Percentiles rank a stretch among this genome's conserved stretches.
Evolutionary conservation across 1,284 basidiomycete genomes (phyloP).

Genomic region (Ustanciosporium gigantosporum): DNA sequence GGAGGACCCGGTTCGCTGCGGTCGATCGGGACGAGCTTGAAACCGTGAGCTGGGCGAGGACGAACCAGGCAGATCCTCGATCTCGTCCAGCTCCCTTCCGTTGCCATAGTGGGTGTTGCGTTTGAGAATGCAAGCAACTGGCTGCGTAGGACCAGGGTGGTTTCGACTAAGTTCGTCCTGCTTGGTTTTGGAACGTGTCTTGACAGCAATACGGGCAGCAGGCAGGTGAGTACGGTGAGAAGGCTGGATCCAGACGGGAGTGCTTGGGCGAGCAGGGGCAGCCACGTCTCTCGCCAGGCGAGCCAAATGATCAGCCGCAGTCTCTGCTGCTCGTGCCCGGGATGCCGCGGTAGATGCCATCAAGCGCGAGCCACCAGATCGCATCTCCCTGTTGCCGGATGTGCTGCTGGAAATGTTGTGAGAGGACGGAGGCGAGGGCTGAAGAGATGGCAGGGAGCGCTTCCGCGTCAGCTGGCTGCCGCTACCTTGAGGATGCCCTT

Average conservation of each 20-base stretch:
- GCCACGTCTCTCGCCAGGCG: constrained; percentile 12
- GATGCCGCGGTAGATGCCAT: constrained; percentile 44
- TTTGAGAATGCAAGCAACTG: constrained; percentile 69
- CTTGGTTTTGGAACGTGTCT: constrained; percentile 10
- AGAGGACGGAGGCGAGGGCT: constrained; percentile 12
- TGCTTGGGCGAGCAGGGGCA: constrained; percentile 31
- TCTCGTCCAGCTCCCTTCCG: constrained; percentile 85
- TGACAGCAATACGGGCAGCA: constrained; percentile 20
- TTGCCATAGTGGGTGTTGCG: constrained; percentile 83
- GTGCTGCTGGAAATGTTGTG: neutral
- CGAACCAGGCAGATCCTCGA: constrained; percentile 81
- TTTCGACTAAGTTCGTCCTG: constrained; percentile 6
- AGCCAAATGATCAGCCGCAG: constrained; percentile 26
- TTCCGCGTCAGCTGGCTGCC: constrained; percentile 23
- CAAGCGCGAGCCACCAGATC: constrained; percentile 11
- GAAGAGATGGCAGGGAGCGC: constrained; percentile 20
- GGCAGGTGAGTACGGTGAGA: constrained; percentile 8
- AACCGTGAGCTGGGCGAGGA: too few relatives aligned
- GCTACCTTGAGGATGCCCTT: constrained; percentile 6
- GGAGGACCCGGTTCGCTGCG: neutral
- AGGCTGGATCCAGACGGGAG: constrained; percentile 13
- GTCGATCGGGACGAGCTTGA: neutral
- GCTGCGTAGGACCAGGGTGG: constrained; percentile 11
- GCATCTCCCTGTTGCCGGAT: too few relatives aligned
- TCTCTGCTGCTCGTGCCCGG: constrained; percentile 41